A percentile compares a stretch with the other conserved stretches of the same genome.
Conservation (phyloP, 306 rosid species). For the Cucurbita moschata region DNA sequence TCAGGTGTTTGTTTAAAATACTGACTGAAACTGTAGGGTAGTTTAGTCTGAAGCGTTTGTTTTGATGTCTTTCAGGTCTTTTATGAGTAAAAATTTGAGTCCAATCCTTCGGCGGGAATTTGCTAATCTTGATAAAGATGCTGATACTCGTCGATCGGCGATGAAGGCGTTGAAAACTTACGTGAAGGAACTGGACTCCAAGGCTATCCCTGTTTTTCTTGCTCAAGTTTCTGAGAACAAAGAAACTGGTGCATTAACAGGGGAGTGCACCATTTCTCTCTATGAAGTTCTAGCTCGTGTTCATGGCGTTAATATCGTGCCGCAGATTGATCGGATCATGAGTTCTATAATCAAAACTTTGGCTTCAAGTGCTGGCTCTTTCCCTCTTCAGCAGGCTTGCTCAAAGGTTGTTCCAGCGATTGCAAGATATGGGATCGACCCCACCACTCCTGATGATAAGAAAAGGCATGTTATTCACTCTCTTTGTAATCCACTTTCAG, state of each 20-base stretch:
- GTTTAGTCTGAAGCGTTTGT: not conserved
- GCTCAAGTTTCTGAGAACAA: conserved; percentile 87
- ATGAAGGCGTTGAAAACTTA: conserved; percentile 66
- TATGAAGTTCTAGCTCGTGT: conserved; percentile 84
- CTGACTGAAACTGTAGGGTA: not conserved
- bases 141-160: conserved; percentile 64
- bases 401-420: conserved; percentile 79
- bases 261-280: conserved; percentile 63
- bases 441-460: conserved; percentile 61
- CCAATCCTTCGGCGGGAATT: conserved; percentile 44
- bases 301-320: conserved; percentile 71
- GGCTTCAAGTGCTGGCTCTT: conserved; percentile 73
- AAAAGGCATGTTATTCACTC: conserved; percentile 48
- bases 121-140: conserved; percentile 64
- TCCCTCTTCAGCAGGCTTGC: conserved; percentile 84
- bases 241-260: conserved; percentile 53
- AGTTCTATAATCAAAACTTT: conserved; percentile 58
- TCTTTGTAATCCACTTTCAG: conserved; percentile 62
- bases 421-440: conserved; percentile 82
- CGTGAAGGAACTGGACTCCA: conserved; percentile 64
- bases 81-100: conserved; percentile 45
- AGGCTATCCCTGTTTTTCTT: conserved; percentile 65
- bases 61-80: conserved; percentile 16
- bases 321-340: conserved; percentile 60
- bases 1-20: not conserved